Evolutionary conservation across 371 early-diverging fungal genomes (phyloP).

Genomic region (Phascolomyces articulosus): DNA sequence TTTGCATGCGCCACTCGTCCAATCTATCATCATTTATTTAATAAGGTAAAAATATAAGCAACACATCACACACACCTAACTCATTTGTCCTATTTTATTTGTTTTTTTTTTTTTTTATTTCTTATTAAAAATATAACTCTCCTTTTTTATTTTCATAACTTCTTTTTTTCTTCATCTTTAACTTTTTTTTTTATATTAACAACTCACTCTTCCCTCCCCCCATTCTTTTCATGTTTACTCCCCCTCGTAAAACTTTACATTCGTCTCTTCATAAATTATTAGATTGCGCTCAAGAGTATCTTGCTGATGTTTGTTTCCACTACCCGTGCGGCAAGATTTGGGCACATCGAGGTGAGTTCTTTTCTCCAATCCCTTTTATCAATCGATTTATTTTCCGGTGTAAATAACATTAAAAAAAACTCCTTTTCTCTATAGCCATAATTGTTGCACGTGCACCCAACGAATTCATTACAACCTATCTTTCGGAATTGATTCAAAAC

Average conservation of each 20-base stretch:
- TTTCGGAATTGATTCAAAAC: slow-evolving; percentile 24
- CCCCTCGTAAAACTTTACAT: slow-evolving; percentile 36
- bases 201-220: neutral
- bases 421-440: slow-evolving; percentile 24
- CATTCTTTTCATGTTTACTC: slow-evolving; percentile 35
- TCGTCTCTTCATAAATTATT: slow-evolving; percentile 33
- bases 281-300: slow-evolving; percentile 40
- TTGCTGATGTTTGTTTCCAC: slow-evolving; percentile 45
- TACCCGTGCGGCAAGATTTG: slow-evolving; percentile 30
- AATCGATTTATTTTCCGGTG: neutral
- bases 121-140: no score
- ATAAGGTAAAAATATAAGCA: no score
- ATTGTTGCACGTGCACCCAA: slow-evolving; percentile 23
- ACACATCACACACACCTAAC: no score
- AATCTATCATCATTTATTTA: no score
- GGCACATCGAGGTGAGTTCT: slow-evolving; percentile 48
- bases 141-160: no score
- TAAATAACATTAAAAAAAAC: neutral
- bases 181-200: no score
- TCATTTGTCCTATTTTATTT: no score
- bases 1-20: no score
- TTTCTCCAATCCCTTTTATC: no score
- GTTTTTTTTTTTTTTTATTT: no score
- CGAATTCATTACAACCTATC: slow-evolving; percentile 17
- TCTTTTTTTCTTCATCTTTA: no score